Base-by-base conservation (phyloP, 352 stramenopile species). In the Lagenidium giganteum region DNA sequence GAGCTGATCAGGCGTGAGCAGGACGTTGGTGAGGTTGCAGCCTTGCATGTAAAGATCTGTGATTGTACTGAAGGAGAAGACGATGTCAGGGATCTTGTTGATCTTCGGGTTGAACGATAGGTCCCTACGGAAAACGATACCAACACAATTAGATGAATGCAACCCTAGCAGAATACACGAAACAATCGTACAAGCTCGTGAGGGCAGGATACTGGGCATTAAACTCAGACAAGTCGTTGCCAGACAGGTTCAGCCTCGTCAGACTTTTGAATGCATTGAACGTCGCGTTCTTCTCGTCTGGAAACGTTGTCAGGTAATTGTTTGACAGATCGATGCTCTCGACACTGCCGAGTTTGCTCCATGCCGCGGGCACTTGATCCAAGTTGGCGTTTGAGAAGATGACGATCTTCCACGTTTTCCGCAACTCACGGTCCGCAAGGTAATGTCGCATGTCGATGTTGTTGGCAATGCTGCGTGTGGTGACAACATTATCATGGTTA, bases 21-120 rank as follows among this genome's bases (percentile, higher is more conserved):
- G 44, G 14, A 85, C 21, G 39, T 87, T 85, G 2, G 54, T 67
- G n/a, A 89, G 50, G 54, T 83, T 79, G 35, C 66, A 82, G 24
- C 36, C 50, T 0, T 27, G 21, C 57, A 89, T 68, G 32, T 54
- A 76, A 17, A 87, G 37, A 16, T 57, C 67, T 38, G 69, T 66
- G 24, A 87, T 61, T 3, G 47, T 61, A 0, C 51, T 58, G 58
- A 80, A 68, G 3, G 39, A 52, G 41, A 65, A 89, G 11, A 86
- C 37, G 18, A 54, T 54, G 20, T 59, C 56, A 8, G 70, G 70
- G 34, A 86, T 73, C 7, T 42, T 61, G 6, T 54, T 58, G 20
- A 83, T 64, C n/a, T n/a, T n/a, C 3, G 47, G 18, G 30, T 86
- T 86, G 18, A 53, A 48, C 6, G 65, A 64, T 9, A 86, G 35